phyloP scores from a whole-genome alignment of 78 protist species.

The Speleostelium caveatum region DNA sequence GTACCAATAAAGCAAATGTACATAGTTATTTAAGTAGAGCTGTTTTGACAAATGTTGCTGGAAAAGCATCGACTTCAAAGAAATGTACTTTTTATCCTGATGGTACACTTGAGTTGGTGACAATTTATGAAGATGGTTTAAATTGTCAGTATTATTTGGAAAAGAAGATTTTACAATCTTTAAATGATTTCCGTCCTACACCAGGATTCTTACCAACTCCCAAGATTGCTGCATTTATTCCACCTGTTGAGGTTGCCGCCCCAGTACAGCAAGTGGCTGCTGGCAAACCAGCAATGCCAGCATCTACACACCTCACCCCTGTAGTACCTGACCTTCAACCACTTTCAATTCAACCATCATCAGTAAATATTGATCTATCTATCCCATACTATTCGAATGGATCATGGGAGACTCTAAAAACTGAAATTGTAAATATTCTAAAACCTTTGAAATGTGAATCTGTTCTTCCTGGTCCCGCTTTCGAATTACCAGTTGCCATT shows the following conservation, averaged over 20 bases:
- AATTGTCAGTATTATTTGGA: conserved; percentile 72
- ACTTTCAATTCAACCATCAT: too few species aligned
- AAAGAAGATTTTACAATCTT: conserved; percentile 33
- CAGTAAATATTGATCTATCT: conserved; percentile 21
- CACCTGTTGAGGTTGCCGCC: conserved; percentile 16
- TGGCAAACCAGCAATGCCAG: background rate
- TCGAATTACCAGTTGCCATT: conserved; percentile 45
- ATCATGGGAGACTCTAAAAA: conserved; percentile 41
- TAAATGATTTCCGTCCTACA: conserved; percentile 63
- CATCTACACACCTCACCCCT: background rate
- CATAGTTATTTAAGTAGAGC: conserved; percentile 37
- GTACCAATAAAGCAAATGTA: conserved; percentile 51
- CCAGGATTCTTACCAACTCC: conserved; percentile 23
- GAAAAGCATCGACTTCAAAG: conserved; percentile 69
- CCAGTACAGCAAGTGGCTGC: conserved; percentile 1
- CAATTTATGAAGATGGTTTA: conserved; percentile 40
- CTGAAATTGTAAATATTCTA: background rate
- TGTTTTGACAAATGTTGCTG: conserved; percentile 52
- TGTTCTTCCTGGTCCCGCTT: conserved; percentile 40
- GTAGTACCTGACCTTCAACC: background rate
- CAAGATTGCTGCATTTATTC: conserved; percentile 20
- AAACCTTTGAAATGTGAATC: conserved; percentile 35
- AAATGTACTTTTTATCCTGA: conserved; percentile 54
- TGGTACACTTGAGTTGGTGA: conserved; percentile 62
- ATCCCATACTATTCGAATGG: conserved; percentile 46